Conservation (phyloP, 2,329 filamentous ascomycete species). For the Epichloe gansuensis region DNA sequence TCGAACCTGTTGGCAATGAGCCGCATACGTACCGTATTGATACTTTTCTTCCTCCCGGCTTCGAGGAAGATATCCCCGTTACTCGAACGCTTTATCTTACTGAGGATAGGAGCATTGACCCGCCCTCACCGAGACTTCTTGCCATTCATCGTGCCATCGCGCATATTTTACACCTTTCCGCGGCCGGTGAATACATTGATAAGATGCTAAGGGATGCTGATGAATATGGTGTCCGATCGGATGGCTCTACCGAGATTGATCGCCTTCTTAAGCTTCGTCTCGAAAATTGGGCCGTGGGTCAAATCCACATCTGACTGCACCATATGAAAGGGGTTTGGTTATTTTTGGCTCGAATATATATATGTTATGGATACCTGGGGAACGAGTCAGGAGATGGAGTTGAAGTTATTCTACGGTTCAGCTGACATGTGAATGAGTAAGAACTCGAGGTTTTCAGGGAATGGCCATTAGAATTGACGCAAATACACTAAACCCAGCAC, state of each 20-base stretch:
- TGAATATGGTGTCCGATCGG: not conserved
- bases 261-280: too few relatives aligned
- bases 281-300: too few relatives aligned
- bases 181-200: constrained; percentile 20
- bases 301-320: too few relatives aligned
- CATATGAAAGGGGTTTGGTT: too few relatives aligned
- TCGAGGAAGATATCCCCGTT: constrained; percentile 13
- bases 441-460: too few relatives aligned
- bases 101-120: constrained; percentile 15
- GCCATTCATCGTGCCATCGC: constrained; percentile 21
- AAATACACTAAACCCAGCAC: too few relatives aligned
- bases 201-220: constrained; percentile 11
- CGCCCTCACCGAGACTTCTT: constrained; percentile 20
- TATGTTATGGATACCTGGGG: too few relatives aligned
- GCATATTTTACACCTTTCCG: constrained; percentile 20
- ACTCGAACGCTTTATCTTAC: constrained; percentile 17
- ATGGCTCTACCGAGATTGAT: constrained; percentile 1
- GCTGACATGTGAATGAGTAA: too few relatives aligned
- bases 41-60: constrained; percentile 5
- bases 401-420: too few relatives aligned
- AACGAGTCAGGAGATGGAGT: too few relatives aligned
- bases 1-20: constrained; percentile 5
- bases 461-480: too few relatives aligned
- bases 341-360: too few relatives aligned
- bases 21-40: constrained; percentile 19